Conservation (phyloP, 2,329 filamentous ascomycete genomes). For the Chalaropsis thielavioides region DNA sequence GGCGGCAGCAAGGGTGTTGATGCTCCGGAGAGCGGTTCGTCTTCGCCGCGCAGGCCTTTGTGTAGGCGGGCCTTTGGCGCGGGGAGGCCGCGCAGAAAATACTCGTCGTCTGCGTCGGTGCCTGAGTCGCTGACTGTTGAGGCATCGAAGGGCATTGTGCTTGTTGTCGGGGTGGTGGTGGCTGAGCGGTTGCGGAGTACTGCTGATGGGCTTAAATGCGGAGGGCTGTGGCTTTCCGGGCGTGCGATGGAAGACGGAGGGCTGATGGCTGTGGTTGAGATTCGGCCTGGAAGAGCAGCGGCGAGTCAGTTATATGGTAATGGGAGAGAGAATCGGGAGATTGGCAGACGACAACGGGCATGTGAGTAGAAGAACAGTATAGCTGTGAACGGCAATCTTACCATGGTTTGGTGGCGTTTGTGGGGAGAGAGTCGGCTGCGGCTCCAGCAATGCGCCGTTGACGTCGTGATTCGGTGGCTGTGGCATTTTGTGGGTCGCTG, state of each 20-base stretch:
- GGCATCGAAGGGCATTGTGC: background rate
- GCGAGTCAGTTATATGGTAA: too few species aligned
- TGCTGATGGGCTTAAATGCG: background rate
- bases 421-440: background rate
- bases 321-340: too few species aligned
- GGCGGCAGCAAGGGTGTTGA: conserved; percentile 40
- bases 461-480: background rate
- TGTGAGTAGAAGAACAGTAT: too few species aligned
- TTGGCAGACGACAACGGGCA: background rate
- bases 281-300: too few species aligned
- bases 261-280: background rate
- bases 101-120: conserved; percentile 90
- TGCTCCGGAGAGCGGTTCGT: conserved; percentile 39
- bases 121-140: conserved; percentile 58
- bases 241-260: background rate
- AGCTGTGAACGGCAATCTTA: background rate
- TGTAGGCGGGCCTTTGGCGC: conserved; percentile 57
- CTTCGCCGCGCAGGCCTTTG: conserved; percentile 59
- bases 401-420: background rate
- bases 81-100: conserved; percentile 70
- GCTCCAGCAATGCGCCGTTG: background rate
- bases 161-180: background rate
- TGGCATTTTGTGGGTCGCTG: background rate
- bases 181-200: background rate
- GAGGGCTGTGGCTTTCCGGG: background rate